Conservation (phyloP, 257 asterid species). For the Eucommia ulmoides region DNA sequence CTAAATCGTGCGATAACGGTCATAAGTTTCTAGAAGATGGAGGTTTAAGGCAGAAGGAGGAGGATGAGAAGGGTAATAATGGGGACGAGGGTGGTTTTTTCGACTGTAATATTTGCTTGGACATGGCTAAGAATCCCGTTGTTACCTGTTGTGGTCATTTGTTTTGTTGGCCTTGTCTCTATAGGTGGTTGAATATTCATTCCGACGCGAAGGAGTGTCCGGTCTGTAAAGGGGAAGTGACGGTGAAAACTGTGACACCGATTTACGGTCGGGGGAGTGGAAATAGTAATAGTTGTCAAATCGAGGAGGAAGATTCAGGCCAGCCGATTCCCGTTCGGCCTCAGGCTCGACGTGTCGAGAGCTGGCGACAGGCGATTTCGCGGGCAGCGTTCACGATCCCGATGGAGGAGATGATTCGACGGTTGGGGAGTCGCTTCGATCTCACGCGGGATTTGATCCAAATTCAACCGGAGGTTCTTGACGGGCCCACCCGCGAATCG, state of each 20-base stretch:
- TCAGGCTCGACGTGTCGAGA: constrained; percentile 53
- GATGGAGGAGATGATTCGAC: constrained; percentile 85
- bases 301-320: constrained; percentile 40
- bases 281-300: constrained; percentile 18
- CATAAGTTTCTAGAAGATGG: constrained; percentile 34
- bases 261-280: constrained; percentile 68
- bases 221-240: constrained; percentile 94
- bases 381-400: constrained; percentile 61
- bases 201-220: constrained; percentile 93
- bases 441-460: constrained; percentile 34
- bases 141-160: constrained; percentile 97
- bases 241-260: constrained; percentile 60
- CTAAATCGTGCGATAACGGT: constrained; percentile 38
- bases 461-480: constrained; percentile 29
- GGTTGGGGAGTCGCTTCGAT: constrained; percentile 51
- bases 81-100: constrained; percentile 73
- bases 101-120: constrained; percentile 92
- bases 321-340: constrained; percentile 60
- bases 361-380: constrained; percentile 77
- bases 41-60: constrained; percentile 44
- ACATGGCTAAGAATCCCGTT: constrained; percentile 83
- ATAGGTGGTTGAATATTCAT: constrained; percentile 79
- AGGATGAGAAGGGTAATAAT: constrained; percentile 35
- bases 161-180: constrained; percentile 96
- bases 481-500: constrained; percentile 35